A percentile compares a stretch with the other conserved stretches of the same genome.
These are phyloP conservation scores for Penicillium hesseltinei DNA, from an alignment of 2,329 filamentous ascomycete genomes.

Conservation along the genomic window DNA sequence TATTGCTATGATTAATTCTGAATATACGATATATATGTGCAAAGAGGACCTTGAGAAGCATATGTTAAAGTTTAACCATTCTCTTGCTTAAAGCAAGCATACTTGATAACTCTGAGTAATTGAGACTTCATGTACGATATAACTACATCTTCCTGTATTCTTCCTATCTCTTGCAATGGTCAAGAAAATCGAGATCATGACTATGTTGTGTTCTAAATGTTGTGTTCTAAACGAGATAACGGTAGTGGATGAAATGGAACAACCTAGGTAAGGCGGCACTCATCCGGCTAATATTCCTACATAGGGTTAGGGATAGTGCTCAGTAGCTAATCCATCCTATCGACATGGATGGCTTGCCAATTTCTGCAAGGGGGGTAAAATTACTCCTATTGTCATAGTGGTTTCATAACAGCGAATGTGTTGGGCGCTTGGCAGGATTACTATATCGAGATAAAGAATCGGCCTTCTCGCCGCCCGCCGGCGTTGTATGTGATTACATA, in stretches of 20 bases:
- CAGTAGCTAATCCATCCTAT: background rate
- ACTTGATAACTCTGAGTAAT: too few species aligned
- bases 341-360: background rate
- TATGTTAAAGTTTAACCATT: too few species aligned
- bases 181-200: too few species aligned
- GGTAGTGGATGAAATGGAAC: too few species aligned
- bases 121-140: too few species aligned
- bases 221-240: too few species aligned
- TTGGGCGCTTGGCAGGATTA: background rate
- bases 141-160: too few species aligned
- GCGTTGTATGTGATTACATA: constrained; percentile 15
- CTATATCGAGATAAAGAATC: background rate
- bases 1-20: background rate
- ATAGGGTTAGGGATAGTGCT: background rate
- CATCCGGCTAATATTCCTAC: background rate
- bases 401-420: background rate
- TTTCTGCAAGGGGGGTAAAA: background rate
- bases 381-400: background rate
- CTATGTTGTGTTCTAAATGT: too few species aligned
- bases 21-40: background rate
- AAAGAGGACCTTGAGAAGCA: background rate
- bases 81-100: too few species aligned
- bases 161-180: too few species aligned
- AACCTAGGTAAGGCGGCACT: too few species aligned
- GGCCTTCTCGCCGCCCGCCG: constrained; percentile 4